These are phyloP conservation scores for Calvatia gigantea DNA, from an alignment of 768 basidiomycete species.

Conservation along the genomic window DNA sequence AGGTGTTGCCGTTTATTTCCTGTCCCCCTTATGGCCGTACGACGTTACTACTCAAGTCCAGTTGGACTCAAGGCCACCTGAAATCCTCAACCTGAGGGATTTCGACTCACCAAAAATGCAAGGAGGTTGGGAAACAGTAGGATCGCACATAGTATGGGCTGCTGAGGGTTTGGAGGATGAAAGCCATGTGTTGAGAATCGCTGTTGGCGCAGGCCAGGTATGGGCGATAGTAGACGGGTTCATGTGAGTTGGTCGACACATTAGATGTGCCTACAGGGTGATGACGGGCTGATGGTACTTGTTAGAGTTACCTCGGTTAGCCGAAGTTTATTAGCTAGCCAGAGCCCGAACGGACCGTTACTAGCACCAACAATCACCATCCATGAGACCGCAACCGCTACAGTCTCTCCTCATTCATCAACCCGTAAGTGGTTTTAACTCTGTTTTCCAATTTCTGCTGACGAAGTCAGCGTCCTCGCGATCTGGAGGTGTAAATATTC, in stretches of 20 bases:
- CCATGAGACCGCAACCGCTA: background rate
- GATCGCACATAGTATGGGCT: slow-evolving; percentile 33
- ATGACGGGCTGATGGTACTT: background rate
- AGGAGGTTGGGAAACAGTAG: slow-evolving; percentile 33
- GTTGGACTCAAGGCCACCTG: slow-evolving; percentile 21
- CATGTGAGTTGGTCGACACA: slow-evolving; percentile 26
- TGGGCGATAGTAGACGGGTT: slow-evolving; percentile 36
- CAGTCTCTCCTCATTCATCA: background rate
- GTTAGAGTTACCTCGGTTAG: background rate
- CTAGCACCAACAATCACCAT: background rate
- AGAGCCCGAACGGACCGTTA: background rate
- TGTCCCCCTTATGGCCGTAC: slow-evolving; percentile 36
- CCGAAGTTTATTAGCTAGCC: background rate
- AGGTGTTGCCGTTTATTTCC: slow-evolving; percentile 35
- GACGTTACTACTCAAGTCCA: slow-evolving; percentile 25
- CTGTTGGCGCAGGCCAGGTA: slow-evolving; percentile 29
- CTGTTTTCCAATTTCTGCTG: background rate
- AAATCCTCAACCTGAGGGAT: slow-evolving; percentile 24
- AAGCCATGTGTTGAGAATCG: slow-evolving; percentile 32
- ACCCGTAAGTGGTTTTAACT: background rate
- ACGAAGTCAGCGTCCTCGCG: background rate
- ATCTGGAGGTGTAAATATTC: background rate
- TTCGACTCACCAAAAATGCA: background rate
- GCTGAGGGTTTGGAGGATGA: slow-evolving; percentile 27
- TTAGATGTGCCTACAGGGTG: background rate